Evolutionary conservation across 192 early-diverging fungal species (phyloP).

Genomic region (Coemansia sp.): DNA sequence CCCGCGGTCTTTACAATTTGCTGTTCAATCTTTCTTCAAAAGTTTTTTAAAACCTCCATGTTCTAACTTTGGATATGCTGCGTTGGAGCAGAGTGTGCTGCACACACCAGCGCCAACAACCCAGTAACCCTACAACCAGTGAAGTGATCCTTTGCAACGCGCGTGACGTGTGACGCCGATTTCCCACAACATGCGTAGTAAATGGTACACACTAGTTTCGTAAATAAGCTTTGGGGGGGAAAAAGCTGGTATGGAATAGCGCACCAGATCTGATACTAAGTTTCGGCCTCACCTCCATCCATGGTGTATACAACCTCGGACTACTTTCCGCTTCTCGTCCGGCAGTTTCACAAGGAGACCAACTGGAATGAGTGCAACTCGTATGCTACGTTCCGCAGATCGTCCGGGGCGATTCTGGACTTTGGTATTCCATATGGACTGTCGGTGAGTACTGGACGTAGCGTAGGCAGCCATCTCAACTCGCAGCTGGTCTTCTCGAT

Average conservation of each 20-base stretch:
- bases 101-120: no score
- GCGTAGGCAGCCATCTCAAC: constrained; percentile 68
- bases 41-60: not conserved
- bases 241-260: no score
- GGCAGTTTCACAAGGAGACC: constrained; percentile 73
- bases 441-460: constrained; percentile 56
- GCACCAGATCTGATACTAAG: no score
- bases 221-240: no score
- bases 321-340: constrained; percentile 78
- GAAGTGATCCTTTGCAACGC: no score
- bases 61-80: no score
- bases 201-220: not conserved
- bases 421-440: constrained; percentile 78
- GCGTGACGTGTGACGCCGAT: no score
- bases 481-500: constrained; percentile 65
- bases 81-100: no score
- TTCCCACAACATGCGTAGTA: not conserved
- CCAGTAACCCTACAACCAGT: no score
- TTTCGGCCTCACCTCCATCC: not conserved
- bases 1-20: constrained; percentile 2
- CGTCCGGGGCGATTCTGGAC: constrained; percentile 69
- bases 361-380: constrained; percentile 80
- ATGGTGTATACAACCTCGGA: constrained; percentile 56
- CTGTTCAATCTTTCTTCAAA: constrained; percentile 5
- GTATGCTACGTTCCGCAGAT: constrained; percentile 77